A percentile compares a stretch with the other conserved stretches of the same genome.
phyloP scores from a whole-genome alignment of 169 alveolate genomes.

The Cryptosporidium bovis region DNA sequence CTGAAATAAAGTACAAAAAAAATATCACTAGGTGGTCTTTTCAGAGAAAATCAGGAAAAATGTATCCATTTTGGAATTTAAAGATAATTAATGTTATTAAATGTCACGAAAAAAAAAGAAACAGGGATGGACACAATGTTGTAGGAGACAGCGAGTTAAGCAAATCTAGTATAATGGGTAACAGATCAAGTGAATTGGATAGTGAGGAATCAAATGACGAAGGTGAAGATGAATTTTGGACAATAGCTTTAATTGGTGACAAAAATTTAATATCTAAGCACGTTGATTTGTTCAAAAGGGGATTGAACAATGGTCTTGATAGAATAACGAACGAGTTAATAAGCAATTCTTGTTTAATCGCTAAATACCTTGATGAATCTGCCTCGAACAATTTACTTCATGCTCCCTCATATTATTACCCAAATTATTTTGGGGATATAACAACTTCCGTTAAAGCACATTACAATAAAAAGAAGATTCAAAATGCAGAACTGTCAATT shows the following conservation, averaged over 20 bases:
- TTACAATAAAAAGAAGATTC: conserved; percentile 85
- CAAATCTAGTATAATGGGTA: not conserved
- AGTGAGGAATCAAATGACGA: conserved; percentile 41
- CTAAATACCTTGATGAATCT: conserved; percentile 63
- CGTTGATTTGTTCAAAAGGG: conserved; percentile 53
- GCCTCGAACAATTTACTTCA: not conserved
- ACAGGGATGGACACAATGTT: conserved; percentile 1
- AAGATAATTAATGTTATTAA: conserved; percentile 27
- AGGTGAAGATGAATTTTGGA: conserved; percentile 41
- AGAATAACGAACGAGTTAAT: conserved; percentile 46
- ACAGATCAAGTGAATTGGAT: not conserved
- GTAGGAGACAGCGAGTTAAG: not conserved
- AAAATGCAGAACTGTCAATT: conserved; percentile 83
- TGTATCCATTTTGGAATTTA: conserved; percentile 72
- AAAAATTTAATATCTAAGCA: conserved; percentile 35
- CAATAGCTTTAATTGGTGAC: conserved; percentile 14
- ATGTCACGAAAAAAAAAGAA: conserved; percentile 8
- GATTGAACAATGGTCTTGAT: conserved; percentile 50
- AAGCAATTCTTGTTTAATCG: conserved; percentile 27
- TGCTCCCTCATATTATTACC: conserved; percentile 78
- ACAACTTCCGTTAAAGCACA: conserved; percentile 84
- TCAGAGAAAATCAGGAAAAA: conserved; percentile 30
- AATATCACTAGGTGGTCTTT: conserved; percentile 46
- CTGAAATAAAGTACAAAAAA: conserved; percentile 18
- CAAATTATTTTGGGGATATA: conserved; percentile 85